These are phyloP conservation scores for Sedum album DNA, from an alignment of 164 flowering plant genomes.

Conservation along the genomic window DNA sequence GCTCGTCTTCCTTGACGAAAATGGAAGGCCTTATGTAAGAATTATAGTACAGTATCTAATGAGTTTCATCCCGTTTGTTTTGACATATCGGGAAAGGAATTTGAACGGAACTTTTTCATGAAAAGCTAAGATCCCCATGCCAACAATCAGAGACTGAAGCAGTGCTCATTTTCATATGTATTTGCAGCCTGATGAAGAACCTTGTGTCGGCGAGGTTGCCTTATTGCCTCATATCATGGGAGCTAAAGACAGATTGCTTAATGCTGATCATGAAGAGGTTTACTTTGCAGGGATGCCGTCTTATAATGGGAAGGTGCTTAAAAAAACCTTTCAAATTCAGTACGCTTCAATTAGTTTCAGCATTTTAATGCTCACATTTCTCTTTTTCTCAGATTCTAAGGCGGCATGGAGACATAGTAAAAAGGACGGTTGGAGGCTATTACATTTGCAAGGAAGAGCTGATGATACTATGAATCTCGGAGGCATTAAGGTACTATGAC, in stretches of 20 bases:
- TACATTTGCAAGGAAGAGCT: slow-evolving; percentile 67
- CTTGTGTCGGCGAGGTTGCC: slow-evolving; percentile 85
- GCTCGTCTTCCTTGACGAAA: slow-evolving; percentile 72
- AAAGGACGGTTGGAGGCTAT: slow-evolving; percentile 74
- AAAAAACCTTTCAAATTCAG: background rate
- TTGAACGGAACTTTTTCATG: background rate
- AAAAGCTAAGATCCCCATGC: too few relatives aligned
- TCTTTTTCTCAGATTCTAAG: slow-evolving; percentile 50
- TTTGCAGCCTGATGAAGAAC: slow-evolving; percentile 68
- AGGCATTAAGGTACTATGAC: slow-evolving; percentile 70
- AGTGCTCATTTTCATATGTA: background rate
- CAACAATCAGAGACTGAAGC: too few relatives aligned
- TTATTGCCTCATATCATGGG: slow-evolving; percentile 68
- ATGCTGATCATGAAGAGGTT: slow-evolving; percentile 83
- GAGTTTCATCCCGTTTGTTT: background rate
- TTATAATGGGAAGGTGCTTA: slow-evolving; percentile 66
- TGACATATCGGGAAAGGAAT: background rate
- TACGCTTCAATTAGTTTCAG: background rate
- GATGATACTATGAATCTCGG: slow-evolving; percentile 99
- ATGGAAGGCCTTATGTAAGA: slow-evolving; percentile 78
- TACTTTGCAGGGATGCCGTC: slow-evolving; percentile 93
- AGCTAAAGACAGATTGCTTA: slow-evolving; percentile 72
- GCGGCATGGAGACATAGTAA: slow-evolving; percentile 85
- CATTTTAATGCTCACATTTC: background rate
- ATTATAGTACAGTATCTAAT: background rate